Base-by-base conservation (phyloP, 495 filamentous ascomycete genomes). In the Aspergillus sclerotioniger region DNA sequence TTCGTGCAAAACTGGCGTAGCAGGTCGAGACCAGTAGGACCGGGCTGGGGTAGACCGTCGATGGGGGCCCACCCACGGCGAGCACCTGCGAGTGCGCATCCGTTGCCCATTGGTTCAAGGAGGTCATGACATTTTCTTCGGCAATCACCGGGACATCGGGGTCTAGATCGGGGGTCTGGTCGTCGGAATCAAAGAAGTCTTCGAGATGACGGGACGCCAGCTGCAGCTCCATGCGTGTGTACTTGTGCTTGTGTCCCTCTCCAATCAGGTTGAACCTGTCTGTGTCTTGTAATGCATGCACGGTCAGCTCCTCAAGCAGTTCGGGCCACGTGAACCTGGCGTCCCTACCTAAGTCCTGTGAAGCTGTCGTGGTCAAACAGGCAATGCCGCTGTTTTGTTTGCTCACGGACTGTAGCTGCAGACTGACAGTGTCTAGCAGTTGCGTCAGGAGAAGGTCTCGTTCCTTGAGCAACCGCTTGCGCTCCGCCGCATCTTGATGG, bases 141-240 rank as follows among this genome's bases (percentile, higher is more conserved):
- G 69, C 62, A 8, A 65, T 53, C 15, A 74, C 65, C 25, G 69
- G 62, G 16, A 64, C 58, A 41, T 76, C 68, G 2, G 66, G 61
- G 7, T 74, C 71, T 32, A 71, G 61, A 10, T 74, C 65, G 39
- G 65, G 58, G 25, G 71, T 67, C 49, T 78, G 71, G 46, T 75
- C 71, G 50, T 76, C 71, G 41, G 57, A 68, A 46, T 77, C 69
- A 59, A 78, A 79, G 56, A 70, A 76, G 31, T 68, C 67, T 55
- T 80, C 71, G 1, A 80, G 67, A 45, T 76, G 70, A 32, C 67
- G 73, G 25, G 75, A 79, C 20, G 69, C 75, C 35, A 68, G 67
- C 43, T 79, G 76, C 8, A 80, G 62, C 46, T 73, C 73, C 17
- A 73, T 62, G 12, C 73, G 73, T 12, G 69, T 71, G 17, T 76